Evolutionary conservation across 2,329 filamentous ascomycete species (phyloP), one percentile per base, ranked within the genome.

Genomic region (Xylaria sp.): DNA sequence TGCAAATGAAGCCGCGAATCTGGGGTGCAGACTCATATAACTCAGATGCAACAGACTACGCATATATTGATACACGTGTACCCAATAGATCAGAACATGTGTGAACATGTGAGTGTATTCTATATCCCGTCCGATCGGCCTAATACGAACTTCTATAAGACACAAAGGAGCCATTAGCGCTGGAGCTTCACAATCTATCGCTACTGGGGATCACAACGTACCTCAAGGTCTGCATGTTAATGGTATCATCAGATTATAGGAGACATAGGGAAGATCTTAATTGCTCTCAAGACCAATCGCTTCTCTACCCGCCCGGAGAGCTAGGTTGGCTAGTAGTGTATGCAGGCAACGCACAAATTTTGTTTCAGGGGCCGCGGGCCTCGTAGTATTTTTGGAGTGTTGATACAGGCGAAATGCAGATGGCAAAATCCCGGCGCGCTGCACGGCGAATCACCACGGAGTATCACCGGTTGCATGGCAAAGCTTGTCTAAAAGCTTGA

Each of bases 401-500:
- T 21, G 17, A 51, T 60, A 71, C 57, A 21, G 69, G 60, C 45
- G 58, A 64, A 69, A 57, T 62, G 64, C 62, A 71, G 34, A 71
- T 70, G 55, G 53, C 48, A 17, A 66, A 67, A 64, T 58, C 53
- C 72, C 67, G 69, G 58, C 51, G 71, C 70, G 71, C 71, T 72
- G 64, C 70, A 74, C 54, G 19, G 24, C 21, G 50, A 69, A 70
- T 70, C 61, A 39, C 68, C 61, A 36, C 34, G 19, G 24, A 21
- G 50, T 69, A 70, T 70, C 61, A 34, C 68, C 61, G 71, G 71
- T 67, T 71, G 60, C 64, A 65, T 68, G 57, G 67, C 64, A 75
- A 75, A 76, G 73, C 74, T 76, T 76, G 69, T 74, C 69, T 65
- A 73, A 70, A 70, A 74, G 74, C 74, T 76, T 76, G 72, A 71